Conservation (phyloP, 2,329 filamentous ascomycete species). For the Trichophyton simii region DNA sequence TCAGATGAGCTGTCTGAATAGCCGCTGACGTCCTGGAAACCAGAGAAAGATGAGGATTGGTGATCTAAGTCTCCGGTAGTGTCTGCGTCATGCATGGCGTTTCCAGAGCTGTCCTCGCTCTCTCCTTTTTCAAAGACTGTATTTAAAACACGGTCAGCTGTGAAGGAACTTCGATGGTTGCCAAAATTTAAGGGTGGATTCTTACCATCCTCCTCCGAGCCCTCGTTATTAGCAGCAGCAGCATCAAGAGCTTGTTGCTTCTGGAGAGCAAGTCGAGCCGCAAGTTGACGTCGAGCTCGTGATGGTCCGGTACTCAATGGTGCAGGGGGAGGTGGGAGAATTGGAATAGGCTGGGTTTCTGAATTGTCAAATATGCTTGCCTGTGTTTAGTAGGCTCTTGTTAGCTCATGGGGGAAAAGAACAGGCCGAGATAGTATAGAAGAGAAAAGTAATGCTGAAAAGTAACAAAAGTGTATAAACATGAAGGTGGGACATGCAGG, state of each 20-base stretch:
- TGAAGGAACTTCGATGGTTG: background rate
- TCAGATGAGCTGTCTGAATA: slow-evolving; percentile 33
- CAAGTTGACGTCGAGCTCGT: slow-evolving; percentile 75
- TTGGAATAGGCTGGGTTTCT: slow-evolving; percentile 29
- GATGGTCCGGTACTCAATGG: slow-evolving; percentile 78
- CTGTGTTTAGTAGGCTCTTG: background rate
- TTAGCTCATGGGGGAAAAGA: background rate
- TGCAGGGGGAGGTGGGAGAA: slow-evolving; percentile 48
- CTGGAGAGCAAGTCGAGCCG: slow-evolving; percentile 68
- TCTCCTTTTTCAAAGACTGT: background rate
- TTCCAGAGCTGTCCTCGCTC: background rate
- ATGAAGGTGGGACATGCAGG: background rate
- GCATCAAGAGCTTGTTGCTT: slow-evolving; percentile 47
- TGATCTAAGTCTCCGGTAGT: background rate
- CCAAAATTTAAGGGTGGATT: background rate
- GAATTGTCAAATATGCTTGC: slow-evolving; percentile 15
- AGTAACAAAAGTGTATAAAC: background rate
- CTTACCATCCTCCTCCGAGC: slow-evolving; percentile 9
- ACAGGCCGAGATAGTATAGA: background rate
- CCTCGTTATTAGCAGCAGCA: slow-evolving; percentile 17
- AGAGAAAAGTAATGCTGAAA: background rate
- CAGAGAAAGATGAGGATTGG: slow-evolving; percentile 24
- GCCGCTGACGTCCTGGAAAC: slow-evolving; percentile 27
- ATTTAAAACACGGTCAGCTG: background rate
- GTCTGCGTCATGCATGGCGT: slow-evolving; percentile 10